phyloP scores from a whole-genome alignment of 495 filamentous ascomycete genomes.

The Hyaloscypha bicolor region DNA sequence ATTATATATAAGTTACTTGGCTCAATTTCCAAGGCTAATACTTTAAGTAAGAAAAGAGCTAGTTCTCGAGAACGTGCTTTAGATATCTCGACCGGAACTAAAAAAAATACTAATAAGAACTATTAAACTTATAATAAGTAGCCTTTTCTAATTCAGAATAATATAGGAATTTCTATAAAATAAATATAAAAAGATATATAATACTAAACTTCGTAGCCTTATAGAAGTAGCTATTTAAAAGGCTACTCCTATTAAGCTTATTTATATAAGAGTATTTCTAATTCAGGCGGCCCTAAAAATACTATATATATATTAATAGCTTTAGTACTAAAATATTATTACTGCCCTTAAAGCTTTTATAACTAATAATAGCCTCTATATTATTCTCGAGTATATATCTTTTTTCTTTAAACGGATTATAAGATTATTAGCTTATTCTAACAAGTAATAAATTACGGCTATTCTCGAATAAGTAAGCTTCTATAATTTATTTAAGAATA shows the following conservation, averaged over 20 bases:
- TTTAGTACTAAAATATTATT: constrained; percentile 27
- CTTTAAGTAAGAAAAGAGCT: too few species aligned
- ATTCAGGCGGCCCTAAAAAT: constrained; percentile 5
- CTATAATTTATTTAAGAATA: constrained; percentile 14
- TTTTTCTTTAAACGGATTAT: constrained; percentile 32
- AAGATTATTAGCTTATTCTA: constrained; percentile 26
- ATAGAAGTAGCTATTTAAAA: constrained; percentile 23
- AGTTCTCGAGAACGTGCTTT: too few species aligned
- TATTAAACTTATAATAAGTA: too few species aligned
- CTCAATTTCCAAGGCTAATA: too few species aligned
- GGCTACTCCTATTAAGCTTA: constrained; percentile 19
- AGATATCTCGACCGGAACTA: too few species aligned
- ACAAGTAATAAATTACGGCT: too few species aligned
- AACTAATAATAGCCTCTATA: constrained; percentile 25
- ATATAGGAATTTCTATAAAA: too few species aligned
- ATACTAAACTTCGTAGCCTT: constrained; percentile 15
- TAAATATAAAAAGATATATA: too few species aligned
- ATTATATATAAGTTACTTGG: too few species aligned
- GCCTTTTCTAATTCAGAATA: too few species aligned
- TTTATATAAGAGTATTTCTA: constrained; percentile 24
- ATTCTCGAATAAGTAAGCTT: constrained; percentile 34
- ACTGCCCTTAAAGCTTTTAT: too few species aligned
- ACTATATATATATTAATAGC: constrained; percentile 8
- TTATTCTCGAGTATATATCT: constrained; percentile 30
- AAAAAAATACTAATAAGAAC: too few species aligned